A percentile compares a stretch with the other conserved stretches of the same genome.
These are phyloP conservation scores for Solanum medicagineum DNA, from an alignment of 257 asterid genomes.

Conservation along the genomic window DNA sequence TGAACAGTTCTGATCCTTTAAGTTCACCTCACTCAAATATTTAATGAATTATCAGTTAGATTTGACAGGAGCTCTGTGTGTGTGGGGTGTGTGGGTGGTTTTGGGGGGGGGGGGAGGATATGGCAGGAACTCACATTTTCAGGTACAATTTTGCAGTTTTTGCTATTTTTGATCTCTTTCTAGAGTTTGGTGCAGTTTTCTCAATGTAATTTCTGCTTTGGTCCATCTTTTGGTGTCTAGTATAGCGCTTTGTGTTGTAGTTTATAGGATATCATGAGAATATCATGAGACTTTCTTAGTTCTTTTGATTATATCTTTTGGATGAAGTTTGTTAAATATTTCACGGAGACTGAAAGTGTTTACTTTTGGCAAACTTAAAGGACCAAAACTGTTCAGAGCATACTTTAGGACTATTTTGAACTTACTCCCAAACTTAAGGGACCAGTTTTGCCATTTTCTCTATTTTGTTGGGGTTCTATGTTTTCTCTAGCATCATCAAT, in stretches of 20 bases:
- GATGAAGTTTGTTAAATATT: background rate
- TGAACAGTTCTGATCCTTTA: too few species aligned
- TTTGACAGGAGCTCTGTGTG: background rate
- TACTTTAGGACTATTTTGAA: background rate
- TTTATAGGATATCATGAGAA: background rate
- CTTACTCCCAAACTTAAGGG: background rate
- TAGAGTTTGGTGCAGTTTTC: background rate
- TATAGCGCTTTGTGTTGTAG: background rate
- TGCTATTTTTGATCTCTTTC: background rate
- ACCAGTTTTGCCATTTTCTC: background rate
- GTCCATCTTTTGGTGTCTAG: background rate
- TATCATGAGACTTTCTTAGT: background rate
- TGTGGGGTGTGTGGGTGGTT: too few species aligned
- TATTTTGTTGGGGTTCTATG: background rate
- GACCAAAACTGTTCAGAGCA: background rate
- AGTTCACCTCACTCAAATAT: background rate
- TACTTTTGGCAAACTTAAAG: background rate
- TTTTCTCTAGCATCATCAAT: background rate
- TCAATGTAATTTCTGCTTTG: background rate
- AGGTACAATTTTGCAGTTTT: background rate
- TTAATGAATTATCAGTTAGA: background rate
- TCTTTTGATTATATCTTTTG: background rate
- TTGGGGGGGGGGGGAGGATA: too few species aligned
- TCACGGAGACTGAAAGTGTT: background rate
- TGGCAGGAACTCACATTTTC: background rate